These are phyloP conservation scores for Sporormia fimetaria DNA, from an alignment of 495 filamentous ascomycete species.

Conservation along the genomic window DNA sequence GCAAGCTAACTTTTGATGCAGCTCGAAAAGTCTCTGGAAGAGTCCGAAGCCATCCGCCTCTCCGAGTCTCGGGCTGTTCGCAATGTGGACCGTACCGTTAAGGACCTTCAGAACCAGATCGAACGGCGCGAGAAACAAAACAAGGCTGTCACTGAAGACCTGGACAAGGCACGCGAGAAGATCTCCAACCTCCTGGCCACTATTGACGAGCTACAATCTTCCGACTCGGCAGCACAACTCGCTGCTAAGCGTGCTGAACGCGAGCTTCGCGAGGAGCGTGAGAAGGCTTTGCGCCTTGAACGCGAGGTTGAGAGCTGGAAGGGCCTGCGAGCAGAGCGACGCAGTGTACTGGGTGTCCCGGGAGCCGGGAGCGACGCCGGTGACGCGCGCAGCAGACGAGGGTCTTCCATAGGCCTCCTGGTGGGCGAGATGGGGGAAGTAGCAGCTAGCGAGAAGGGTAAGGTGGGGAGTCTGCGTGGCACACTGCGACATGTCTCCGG, in stretches of 20 bases:
- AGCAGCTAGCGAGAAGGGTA: slow-evolving; percentile 15
- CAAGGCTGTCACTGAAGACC: slow-evolving; percentile 65
- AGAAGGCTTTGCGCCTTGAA: slow-evolving; percentile 71
- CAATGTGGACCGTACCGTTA: slow-evolving; percentile 88
- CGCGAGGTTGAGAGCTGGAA: slow-evolving; percentile 84
- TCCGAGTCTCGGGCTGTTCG: slow-evolving; percentile 77
- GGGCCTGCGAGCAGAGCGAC: slow-evolving; percentile 51
- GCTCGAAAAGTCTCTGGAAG: slow-evolving; percentile 88
- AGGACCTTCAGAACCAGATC: slow-evolving; percentile 85
- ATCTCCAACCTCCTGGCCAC: slow-evolving; percentile 75
- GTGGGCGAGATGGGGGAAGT: slow-evolving; percentile 25
- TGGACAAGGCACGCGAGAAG: slow-evolving; percentile 75
- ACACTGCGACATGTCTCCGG: slow-evolving; percentile 27
- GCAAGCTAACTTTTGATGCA: slow-evolving; percentile 32
- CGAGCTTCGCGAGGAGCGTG: slow-evolving; percentile 79
- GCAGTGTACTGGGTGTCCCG: slow-evolving; percentile 25
- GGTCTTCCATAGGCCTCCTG: slow-evolving; percentile 28
- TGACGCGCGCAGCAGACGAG: slow-evolving; percentile 31
- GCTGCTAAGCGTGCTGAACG: slow-evolving; percentile 73
- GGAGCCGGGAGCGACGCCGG: slow-evolving; percentile 29
- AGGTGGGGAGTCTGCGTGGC: slow-evolving; percentile 26
- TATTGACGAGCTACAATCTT: slow-evolving; percentile 86
- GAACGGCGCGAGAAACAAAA: slow-evolving; percentile 83
- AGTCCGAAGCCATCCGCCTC: slow-evolving; percentile 62
- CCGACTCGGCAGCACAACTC: slow-evolving; percentile 69